Evolutionary conservation across 140 eudicot species (phyloP), one percentile per base, ranked within the genome.

Genomic region (Ambrosia hybrid): DNA sequence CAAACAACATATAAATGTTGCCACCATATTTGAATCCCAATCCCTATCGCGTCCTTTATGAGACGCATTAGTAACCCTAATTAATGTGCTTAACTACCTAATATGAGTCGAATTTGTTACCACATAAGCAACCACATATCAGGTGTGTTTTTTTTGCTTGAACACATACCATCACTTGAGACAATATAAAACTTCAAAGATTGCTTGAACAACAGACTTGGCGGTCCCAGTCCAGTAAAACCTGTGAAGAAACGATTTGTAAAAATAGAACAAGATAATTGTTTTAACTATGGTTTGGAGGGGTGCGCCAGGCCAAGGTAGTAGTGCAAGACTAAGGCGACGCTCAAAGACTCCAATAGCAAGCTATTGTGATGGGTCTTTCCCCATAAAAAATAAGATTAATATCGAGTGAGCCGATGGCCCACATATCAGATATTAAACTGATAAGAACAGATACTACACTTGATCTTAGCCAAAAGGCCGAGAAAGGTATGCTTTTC

Each of bases 391-490:
- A 73, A 73, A 77, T 80, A 21, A 76, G 80, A 55, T 78, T 85
- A 81, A 85, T 85, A 78, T 85, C 86, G 36, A 57, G 87, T 87
- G 78, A 38, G 64, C 82, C 87, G 39, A 79, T 21, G 26, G 26
- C 1, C 26, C 26, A 21, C 26, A 1, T 21, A 21, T 21, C 26
- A 21, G 26, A 21, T 81, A 21, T 21, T 21, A 21, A 21, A 21
- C 26, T 21, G 26, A 21, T 21, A 21, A 21, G 26, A 21, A 21
- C 26, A 21, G 26, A 21, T 21, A 21, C 26, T 21, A 21, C 26
- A 21, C 26, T 21, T 89, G 96, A 86, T 89, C 96, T 86, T 85
- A 89, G 92, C 96, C 92, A 86, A 86, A 89, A 83, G 92, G 96
- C 96, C 96, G 96, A 86, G 92, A 88, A 88, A 88, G 95, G 90